phyloP scores from a whole-genome alignment of 306 rosid species.

The Cucumis sativus region Cucumber_9930_V3 NC_026661.2:467501-468000 shows the following conservation, averaged over 20 bases:
- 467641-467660: neutral
- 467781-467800: constrained; percentile 14
- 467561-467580: neutral
- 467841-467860: neutral
- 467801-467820: constrained; percentile 29
- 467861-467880: neutral
- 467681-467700: neutral
- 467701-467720: constrained; percentile 9
- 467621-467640: neutral
- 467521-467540: too few species aligned
- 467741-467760: constrained; percentile 16
- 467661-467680: neutral
- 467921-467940: neutral
- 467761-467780: constrained; percentile 19
- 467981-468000: neutral
- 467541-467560: neutral
- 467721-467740: constrained; percentile 8
- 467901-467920: neutral
- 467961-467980: neutral
- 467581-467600: neutral
- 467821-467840: neutral
- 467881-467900: neutral
- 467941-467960: neutral
- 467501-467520: too few species aligned
- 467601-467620: neutral